phyloP scores from a whole-genome alignment of 768 basidiomycete species.

The Myochromella boudieri region DNA sequence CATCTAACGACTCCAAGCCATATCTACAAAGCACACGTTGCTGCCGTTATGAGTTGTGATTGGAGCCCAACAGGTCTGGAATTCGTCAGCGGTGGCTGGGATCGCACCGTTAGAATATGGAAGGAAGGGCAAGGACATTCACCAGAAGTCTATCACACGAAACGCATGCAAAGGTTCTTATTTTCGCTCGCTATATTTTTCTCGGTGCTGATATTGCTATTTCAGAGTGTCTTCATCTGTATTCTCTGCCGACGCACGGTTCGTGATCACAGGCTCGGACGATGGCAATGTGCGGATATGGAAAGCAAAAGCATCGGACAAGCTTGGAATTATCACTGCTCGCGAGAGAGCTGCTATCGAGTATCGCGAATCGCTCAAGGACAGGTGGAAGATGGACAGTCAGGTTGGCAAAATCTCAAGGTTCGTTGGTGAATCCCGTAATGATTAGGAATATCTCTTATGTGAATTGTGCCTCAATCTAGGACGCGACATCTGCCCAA shows the following conservation, averaged over 20 bases:
- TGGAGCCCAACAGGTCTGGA: constrained; percentile 97
- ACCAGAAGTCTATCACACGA: constrained; percentile 94
- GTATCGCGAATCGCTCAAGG: constrained; percentile 84
- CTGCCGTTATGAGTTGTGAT: constrained; percentile 94
- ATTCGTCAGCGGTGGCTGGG: constrained; percentile 97
- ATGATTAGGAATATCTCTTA: too few relatives aligned
- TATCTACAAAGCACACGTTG: constrained; percentile 97
- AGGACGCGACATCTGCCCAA: constrained; percentile 86
- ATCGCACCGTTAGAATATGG: constrained; percentile 93
- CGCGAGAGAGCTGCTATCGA: constrained; percentile 91
- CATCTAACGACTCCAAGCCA: constrained; percentile 79
- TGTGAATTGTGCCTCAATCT: too few relatives aligned
- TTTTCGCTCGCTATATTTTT: neutral
- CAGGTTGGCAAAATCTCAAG: constrained; percentile 81
- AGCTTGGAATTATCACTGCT: constrained; percentile 86
- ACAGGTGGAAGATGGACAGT: constrained; percentile 84
- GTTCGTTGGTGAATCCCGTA: constrained; percentile 48
- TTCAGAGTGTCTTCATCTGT: constrained; percentile 82
- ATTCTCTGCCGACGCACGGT: constrained; percentile 89
- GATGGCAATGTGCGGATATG: constrained; percentile 95
- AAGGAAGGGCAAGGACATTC: constrained; percentile 77
- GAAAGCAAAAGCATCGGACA: constrained; percentile 93
- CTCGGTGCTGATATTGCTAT: neutral
- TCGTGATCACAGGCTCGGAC: constrained; percentile 88
- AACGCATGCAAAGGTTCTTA: constrained; percentile 92